Conservation (phyloP, 306 rosid species). For the Myrica gale region DNA sequence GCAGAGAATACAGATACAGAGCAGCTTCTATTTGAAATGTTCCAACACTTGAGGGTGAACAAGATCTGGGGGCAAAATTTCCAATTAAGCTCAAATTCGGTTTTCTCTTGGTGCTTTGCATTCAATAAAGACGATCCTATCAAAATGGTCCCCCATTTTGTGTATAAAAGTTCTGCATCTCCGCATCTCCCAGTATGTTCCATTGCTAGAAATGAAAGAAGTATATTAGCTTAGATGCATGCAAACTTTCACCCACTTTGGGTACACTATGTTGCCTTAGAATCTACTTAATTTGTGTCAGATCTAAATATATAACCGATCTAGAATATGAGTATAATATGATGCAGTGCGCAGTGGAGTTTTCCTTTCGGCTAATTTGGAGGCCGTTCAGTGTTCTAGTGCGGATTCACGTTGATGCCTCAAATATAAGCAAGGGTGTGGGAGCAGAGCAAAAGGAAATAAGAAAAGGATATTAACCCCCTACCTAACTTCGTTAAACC, state of each 20-base stretch:
- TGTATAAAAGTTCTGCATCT: background rate
- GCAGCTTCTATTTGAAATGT: background rate
- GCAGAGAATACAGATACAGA: background rate
- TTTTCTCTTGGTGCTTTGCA: background rate
- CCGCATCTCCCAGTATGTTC: background rate
- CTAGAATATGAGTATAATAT: too few species aligned
- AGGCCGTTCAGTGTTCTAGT: background rate
- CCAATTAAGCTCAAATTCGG: background rate
- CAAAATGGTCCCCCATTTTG: too few species aligned
- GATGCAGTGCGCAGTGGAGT: too few species aligned
- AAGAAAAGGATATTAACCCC: background rate
- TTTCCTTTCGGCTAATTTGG: constrained; percentile 2
- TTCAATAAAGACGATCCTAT: background rate
- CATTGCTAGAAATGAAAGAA: background rate
- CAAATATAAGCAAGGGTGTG: background rate
- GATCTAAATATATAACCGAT: too few species aligned
- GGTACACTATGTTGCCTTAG: background rate
- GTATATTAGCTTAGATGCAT: background rate
- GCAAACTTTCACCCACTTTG: background rate
- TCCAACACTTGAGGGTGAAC: background rate
- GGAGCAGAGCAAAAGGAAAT: background rate
- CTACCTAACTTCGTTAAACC: constrained; percentile 20
- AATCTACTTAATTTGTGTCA: background rate
- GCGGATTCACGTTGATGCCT: background rate
- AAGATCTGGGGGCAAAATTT: background rate